phyloP scores from a whole-genome alignment of 305 asterid genomes.

The Fraxinus sp. region DNA sequence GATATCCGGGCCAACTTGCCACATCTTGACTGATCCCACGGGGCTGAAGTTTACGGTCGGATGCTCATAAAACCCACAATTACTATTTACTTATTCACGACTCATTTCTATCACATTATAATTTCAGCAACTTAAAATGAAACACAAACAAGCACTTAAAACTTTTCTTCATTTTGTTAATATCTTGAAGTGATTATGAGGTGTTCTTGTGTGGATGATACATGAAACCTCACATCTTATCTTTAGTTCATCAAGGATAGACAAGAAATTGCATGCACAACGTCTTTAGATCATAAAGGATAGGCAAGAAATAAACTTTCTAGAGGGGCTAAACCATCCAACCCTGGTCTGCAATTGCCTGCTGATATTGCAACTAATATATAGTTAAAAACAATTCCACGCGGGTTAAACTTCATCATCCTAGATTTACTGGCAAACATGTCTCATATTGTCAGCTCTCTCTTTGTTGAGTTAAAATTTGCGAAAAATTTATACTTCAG shows the following conservation, averaged over 20 bases:
- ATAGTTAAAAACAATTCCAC: background rate
- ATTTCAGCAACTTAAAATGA: background rate
- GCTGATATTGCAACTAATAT: background rate
- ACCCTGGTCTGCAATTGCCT: background rate
- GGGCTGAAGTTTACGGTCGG: no score
- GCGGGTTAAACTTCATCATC: background rate
- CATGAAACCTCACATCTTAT: background rate
- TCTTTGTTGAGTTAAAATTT: background rate
- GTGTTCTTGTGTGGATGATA: background rate
- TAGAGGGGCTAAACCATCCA: background rate
- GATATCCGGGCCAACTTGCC: background rate
- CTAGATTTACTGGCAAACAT: background rate
- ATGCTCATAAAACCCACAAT: no score
- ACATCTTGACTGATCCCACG: no score
- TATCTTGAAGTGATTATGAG: background rate
- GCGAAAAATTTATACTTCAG: background rate
- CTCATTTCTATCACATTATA: no score
- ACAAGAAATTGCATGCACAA: background rate
- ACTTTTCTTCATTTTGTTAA: background rate
- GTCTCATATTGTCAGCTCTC: background rate
- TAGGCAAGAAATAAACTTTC: background rate
- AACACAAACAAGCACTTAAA: background rate
- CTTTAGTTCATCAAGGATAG: background rate
- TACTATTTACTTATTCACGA: no score
- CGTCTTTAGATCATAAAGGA: background rate